Evolutionary conservation across 2,329 filamentous ascomycete genomes (phyloP).

Genomic region (Epichloe gansuensis): DNA sequence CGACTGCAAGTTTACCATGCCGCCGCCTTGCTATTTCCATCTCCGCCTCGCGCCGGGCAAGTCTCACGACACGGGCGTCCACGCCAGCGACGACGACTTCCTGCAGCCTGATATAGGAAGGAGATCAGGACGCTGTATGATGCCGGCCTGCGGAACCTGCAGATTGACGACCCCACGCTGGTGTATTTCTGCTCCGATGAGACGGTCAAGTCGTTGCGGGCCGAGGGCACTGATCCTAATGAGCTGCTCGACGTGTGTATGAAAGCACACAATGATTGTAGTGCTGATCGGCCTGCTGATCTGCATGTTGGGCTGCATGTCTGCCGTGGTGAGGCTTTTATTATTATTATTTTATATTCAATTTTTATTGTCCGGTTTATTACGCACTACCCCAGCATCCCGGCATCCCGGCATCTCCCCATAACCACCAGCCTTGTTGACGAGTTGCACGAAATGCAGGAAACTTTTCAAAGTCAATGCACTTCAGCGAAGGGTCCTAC

Average conservation of each 20-base stretch:
- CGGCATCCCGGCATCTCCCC: neutral
- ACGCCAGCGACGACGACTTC: slow-evolving; percentile 40
- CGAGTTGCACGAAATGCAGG: slow-evolving; percentile 15
- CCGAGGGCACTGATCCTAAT: slow-evolving; percentile 48
- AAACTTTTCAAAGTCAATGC: slow-evolving; percentile 50
- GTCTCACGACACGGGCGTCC: slow-evolving; percentile 40
- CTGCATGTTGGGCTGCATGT: slow-evolving; percentile 63
- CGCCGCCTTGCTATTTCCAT: slow-evolving; percentile 59
- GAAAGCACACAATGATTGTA: slow-evolving; percentile 60
- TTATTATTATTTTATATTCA: slow-evolving; percentile 13
- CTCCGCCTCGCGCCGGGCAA: slow-evolving; percentile 35
- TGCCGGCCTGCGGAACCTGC: slow-evolving; percentile 42
- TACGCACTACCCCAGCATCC: neutral
- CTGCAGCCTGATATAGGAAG: slow-evolving; percentile 36
- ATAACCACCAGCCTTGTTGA: neutral
- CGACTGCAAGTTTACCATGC: slow-evolving; percentile 56
- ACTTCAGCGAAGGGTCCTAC: slow-evolving; percentile 53
- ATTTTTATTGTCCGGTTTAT: slow-evolving; percentile 17
- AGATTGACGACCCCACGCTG: slow-evolving; percentile 52
- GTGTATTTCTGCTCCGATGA: slow-evolving; percentile 57
- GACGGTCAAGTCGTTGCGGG: slow-evolving; percentile 46
- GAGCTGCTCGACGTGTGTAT: slow-evolving; percentile 59
- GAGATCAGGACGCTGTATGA: slow-evolving; percentile 44
- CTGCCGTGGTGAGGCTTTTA: slow-evolving; percentile 21
- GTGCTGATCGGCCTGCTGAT: slow-evolving; percentile 47